Conservation (phyloP, 257 asterid genomes). For the Scutellaria baicalensis region DNA sequence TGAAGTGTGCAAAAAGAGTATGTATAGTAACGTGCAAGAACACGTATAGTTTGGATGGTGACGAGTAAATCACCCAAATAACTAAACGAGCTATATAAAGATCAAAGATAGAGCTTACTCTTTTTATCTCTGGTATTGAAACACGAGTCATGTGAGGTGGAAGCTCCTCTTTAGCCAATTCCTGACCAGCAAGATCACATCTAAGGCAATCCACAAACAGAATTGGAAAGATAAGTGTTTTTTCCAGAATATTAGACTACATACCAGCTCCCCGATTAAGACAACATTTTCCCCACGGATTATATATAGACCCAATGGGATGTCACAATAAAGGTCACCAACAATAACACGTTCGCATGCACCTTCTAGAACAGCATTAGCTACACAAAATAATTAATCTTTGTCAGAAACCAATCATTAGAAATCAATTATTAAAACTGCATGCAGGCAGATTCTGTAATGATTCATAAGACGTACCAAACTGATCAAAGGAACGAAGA, state of each 20-base stretch:
- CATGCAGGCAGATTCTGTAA: not conserved
- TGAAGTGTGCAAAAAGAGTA: too few relatives aligned
- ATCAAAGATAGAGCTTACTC: conserved; percentile 34
- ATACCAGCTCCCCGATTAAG: conserved; percentile 94
- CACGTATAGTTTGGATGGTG: too few relatives aligned
- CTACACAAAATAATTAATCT: conserved; percentile 25
- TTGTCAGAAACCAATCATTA: conserved; percentile 1
- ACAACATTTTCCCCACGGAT: conserved; percentile 98
- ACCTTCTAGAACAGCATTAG: conserved; percentile 95
- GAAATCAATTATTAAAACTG: not conserved
- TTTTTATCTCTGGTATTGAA: conserved; percentile 63
- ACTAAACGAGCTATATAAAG: not conserved
- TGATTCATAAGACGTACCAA: conserved; percentile 32
- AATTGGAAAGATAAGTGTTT: not conserved
- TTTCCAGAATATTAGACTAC: not conserved
- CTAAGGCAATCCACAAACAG: not conserved
- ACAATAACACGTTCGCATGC: conserved; percentile 94
- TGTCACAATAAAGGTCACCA: conserved; percentile 81
- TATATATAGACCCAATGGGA: conserved; percentile 84
- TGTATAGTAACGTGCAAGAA: too few relatives aligned
- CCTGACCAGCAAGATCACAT: conserved; percentile 38
- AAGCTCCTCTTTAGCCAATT: conserved; percentile 85
- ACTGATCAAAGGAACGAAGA: conserved; percentile 80
- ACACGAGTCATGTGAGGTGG: conserved; percentile 84
- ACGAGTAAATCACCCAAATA: too few relatives aligned